A percentile compares a stretch with the other conserved stretches of the same genome.
phyloP scores from a whole-genome alignment of 169 alveolate species.

The Theileria sp. region DNA sequence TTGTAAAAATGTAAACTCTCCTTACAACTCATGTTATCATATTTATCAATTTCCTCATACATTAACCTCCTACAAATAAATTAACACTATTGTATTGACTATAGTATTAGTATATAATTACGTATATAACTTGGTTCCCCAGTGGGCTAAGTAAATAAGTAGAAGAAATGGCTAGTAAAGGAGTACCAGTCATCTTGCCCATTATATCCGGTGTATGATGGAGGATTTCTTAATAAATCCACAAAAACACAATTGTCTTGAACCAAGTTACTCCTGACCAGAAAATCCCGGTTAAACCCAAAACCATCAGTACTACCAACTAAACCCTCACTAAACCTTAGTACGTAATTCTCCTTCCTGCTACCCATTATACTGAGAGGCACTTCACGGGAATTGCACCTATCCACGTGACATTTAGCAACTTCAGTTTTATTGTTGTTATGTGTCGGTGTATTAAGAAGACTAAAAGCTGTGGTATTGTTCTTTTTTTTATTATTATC shows the following conservation, averaged over 20 bases:
- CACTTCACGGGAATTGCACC: constrained; percentile 51
- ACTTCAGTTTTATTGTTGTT: constrained; percentile 13
- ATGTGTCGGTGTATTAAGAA: not conserved
- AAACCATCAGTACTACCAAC: not conserved
- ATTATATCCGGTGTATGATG: constrained; percentile 62
- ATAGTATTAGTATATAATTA: not conserved
- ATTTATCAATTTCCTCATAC: constrained; percentile 7
- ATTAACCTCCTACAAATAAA: constrained; percentile 19
- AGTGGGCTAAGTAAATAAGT: not conserved
- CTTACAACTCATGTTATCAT: constrained; percentile 59
- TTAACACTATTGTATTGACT: not conserved
- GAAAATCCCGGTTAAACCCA: constrained; percentile 21
- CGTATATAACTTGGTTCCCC: not conserved
- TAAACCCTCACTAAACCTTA: constrained; percentile 27
- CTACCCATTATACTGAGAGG: constrained; percentile 2
- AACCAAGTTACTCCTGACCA: constrained; percentile 23
- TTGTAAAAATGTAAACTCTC: constrained; percentile 74
- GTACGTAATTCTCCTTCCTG: constrained; percentile 58
- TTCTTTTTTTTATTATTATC: not conserved
- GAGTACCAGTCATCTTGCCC: constrained; percentile 63
- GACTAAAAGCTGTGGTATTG: not conserved
- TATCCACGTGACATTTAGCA: constrained; percentile 51
- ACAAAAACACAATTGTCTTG: constrained; percentile 50
- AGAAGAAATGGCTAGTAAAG: not conserved
- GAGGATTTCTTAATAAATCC: constrained; percentile 64